Evolutionary conservation across 768 basidiomycete species (phyloP), one percentile per base, ranked within the genome.

Genomic region (Boletus barrowsii): DNA sequence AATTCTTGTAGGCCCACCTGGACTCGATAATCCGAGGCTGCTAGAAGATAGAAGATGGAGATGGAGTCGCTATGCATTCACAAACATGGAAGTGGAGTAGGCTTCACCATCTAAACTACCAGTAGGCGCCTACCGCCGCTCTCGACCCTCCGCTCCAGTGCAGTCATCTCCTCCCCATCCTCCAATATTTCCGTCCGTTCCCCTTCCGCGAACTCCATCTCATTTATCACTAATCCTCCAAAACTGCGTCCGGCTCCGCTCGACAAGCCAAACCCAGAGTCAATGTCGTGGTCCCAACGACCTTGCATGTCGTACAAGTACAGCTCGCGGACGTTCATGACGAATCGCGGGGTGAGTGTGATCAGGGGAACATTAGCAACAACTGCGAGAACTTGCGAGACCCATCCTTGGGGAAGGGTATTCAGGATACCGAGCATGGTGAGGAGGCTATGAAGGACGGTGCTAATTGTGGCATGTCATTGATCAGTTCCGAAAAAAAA

Each of bases 301-400:
- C 39, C 43, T 8, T 47, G 6, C 13, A 14, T 2, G n/a, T 52
- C 51, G 13, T 9, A 26, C 8, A 10, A n/a, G 18, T 45, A 30
- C n/a, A 44, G 43, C 30, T 44, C 43, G 10, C 43, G 43, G 9
- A 44, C 3, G n/a, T 44, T 32, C 11, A 46, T 32, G 37, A 46
- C 30, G 51, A 46, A 53, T 29, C 51, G 43, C 5, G 51, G 44
- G 3, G 37, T 32, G 44, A 53, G 36, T 10, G 51, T 53, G 36
- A 22, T 46, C 2, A 46, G 10, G 1, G 36, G 36, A 2, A 53
- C 22, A 20, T 40, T 37, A 11, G 36, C 20, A 5, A 26, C 42
- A 14, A 3, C 18, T 7, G 18, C 14, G 11, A 45, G 51, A 5
- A 49, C 40, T 8, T 24, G n/a, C 32, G 18, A 5, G 15, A 11